Conservation (phyloP, 371 early-diverging fungal species). For the Mucor indicus region DNA sequence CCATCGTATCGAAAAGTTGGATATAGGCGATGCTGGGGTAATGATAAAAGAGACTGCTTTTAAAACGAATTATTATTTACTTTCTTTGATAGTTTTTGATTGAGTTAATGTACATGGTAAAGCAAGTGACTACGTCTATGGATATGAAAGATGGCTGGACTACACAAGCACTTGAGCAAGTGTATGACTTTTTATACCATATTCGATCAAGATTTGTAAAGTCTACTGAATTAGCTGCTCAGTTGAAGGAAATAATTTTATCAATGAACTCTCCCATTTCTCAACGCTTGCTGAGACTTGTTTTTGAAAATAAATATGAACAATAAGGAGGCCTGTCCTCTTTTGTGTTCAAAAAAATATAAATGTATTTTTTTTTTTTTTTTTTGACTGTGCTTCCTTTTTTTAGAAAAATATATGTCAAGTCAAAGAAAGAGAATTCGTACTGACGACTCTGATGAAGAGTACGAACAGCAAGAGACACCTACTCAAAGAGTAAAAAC, state of each 20-base stretch:
- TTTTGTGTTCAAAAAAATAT: too few relatives aligned
- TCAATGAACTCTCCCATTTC: slow-evolving; percentile 45
- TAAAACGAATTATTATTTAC: not conserved
- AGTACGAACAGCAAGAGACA: not conserved
- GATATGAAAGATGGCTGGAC: slow-evolving; percentile 50
- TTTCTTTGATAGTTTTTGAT: slow-evolving; percentile 32
- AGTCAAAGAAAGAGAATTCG: too few relatives aligned
- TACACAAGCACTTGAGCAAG: slow-evolving; percentile 53
- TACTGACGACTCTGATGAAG: too few relatives aligned
- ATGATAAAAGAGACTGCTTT: not conserved
- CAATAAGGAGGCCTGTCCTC: not conserved
- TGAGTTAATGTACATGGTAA: slow-evolving; percentile 49
- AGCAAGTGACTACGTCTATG: slow-evolving; percentile 46
- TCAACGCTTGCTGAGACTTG: slow-evolving; percentile 40
- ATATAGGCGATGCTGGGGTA: slow-evolving; percentile 48
- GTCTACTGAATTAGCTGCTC: slow-evolving; percentile 35
- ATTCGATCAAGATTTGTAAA: slow-evolving; percentile 46
- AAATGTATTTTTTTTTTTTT: too few relatives aligned
- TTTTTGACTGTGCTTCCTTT: too few relatives aligned
- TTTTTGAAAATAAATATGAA: slow-evolving; percentile 10
- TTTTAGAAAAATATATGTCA: too few relatives aligned
- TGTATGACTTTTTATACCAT: slow-evolving; percentile 56
- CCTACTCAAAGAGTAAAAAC: not conserved
- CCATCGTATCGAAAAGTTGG: slow-evolving; percentile 66
- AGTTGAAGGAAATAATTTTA: slow-evolving; percentile 42